A percentile compares a stretch with the other conserved stretches of the same genome.
phyloP scores from a whole-genome alignment of 202 grass and related monocot species.

The Setaria viridis region DNA sequence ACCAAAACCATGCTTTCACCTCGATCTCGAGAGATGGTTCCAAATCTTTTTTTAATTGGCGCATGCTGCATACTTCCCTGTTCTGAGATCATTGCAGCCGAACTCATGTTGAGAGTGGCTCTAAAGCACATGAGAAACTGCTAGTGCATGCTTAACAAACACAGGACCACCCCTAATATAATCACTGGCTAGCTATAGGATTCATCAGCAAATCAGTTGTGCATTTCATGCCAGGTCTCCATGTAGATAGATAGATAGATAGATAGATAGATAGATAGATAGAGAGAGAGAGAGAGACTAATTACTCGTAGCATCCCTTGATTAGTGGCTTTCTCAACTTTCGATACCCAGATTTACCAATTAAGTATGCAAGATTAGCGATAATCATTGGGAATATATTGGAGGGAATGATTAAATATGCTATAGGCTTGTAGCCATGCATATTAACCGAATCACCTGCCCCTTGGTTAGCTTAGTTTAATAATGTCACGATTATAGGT shows the following conservation, averaged over 20 bases:
- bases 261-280: no score
- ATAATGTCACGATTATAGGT: constrained; percentile 23
- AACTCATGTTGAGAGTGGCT: constrained; percentile 34
- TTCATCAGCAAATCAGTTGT: constrained; percentile 30
- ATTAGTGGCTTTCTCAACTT: constrained; percentile 56
- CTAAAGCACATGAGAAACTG: constrained; percentile 21
- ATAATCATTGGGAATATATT: constrained; percentile 59
- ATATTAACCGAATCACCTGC: constrained; percentile 51
- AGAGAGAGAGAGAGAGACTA: constrained; percentile 2
- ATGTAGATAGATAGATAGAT: background rate
- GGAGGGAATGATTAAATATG: constrained; percentile 48
- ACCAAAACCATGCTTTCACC: constrained; percentile 27
- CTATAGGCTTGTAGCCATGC: constrained; percentile 46
- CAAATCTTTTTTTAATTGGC: background rate
- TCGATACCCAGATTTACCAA: constrained; percentile 37
- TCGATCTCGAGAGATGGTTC: constrained; percentile 44
- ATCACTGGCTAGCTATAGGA: background rate
- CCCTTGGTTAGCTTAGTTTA: constrained; percentile 22
- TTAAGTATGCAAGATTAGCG: constrained; percentile 43
- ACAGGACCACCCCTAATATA: constrained; percentile 26
- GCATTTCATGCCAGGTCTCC: background rate
- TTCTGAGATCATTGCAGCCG: constrained; percentile 42
- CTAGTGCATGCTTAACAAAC: constrained; percentile 19
- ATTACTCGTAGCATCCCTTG: constrained; percentile 44
- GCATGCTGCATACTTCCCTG: constrained; percentile 44